phyloP scores from a whole-genome alignment of 1,284 basidiomycete genomes.

The Cryptococcus wingfieldii region DNA sequence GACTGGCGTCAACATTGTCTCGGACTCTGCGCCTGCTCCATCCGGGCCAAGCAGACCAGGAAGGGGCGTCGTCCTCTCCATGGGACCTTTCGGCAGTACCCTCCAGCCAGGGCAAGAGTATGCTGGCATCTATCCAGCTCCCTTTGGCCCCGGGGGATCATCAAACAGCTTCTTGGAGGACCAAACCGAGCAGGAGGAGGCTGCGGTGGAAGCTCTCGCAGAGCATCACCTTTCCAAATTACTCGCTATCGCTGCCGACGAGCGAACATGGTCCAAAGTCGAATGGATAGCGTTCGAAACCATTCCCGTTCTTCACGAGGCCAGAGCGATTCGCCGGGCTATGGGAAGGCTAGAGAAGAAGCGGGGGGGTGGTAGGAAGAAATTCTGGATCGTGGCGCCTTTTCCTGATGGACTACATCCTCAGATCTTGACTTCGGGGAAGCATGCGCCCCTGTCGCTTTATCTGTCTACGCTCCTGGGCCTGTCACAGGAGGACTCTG shows the following conservation, averaged over 20 bases:
- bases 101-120: slow-evolving; percentile 67
- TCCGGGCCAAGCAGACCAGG: slow-evolving; percentile 33
- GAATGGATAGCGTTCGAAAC: slow-evolving; percentile 75
- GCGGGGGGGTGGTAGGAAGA: slow-evolving; percentile 49
- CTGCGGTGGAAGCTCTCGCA: slow-evolving; percentile 53
- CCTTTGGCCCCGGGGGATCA: slow-evolving; percentile 58
- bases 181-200: slow-evolving; percentile 15
- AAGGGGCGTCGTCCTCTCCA: slow-evolving; percentile 59
- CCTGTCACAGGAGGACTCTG: slow-evolving; percentile 1
- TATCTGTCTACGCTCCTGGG: slow-evolving; percentile 47
- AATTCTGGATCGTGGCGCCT: slow-evolving; percentile 73
- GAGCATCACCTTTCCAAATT: slow-evolving; percentile 67
- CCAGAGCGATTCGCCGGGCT: slow-evolving; percentile 62
- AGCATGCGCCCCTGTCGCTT: slow-evolving; percentile 38
- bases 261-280: slow-evolving; percentile 58
- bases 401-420: slow-evolving; percentile 58
- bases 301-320: slow-evolving; percentile 64
- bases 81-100: slow-evolving; percentile 70
- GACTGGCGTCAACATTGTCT: neutral
- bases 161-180: slow-evolving; percentile 4
- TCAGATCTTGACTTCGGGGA: slow-evolving; percentile 44
- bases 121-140: slow-evolving; percentile 67
- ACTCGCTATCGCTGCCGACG: slow-evolving; percentile 53
- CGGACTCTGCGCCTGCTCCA: slow-evolving; percentile 51
- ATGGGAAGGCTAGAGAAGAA: slow-evolving; percentile 51